Percentiles rank a stretch among this genome's conserved stretches.
phyloP scores from a whole-genome alignment of 2,329 filamentous ascomycete genomes.

The Neonectria punicea region DNA sequence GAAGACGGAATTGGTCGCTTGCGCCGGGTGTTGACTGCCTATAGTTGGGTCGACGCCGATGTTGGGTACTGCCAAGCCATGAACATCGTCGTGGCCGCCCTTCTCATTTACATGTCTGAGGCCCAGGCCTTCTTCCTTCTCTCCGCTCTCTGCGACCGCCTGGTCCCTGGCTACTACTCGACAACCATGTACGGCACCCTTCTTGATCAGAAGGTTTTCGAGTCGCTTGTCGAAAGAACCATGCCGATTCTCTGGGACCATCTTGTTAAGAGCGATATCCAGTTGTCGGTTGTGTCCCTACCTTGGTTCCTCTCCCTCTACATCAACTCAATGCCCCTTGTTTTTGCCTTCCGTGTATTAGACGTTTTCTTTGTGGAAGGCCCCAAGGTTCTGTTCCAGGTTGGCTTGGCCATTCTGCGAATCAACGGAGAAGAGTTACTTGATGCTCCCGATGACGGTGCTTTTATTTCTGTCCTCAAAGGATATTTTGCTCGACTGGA shows the following conservation, averaged over 20 bases:
- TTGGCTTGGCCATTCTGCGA: conserved; percentile 93
- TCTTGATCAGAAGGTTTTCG: conserved; percentile 96
- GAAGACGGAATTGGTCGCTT: conserved; percentile 93
- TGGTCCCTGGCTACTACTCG: conserved; percentile 97
- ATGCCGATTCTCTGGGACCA: conserved; percentile 99
- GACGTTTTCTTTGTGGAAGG: conserved; percentile 99
- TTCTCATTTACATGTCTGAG: conserved; percentile 99
- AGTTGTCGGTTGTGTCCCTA: conserved; percentile 94
- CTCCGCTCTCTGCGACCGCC: conserved; percentile 88
- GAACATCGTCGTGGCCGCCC: conserved; percentile 98
- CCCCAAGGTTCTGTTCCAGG: conserved; percentile 96
- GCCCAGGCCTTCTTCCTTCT: conserved; percentile 94
- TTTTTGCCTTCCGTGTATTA: conserved; percentile 95
- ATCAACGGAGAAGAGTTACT: conserved; percentile 97
- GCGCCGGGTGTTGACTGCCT: conserved; percentile 91
- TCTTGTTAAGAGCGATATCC: conserved; percentile 95
- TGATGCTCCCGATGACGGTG: conserved; percentile 92
- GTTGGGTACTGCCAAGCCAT: conserved; percentile 99
- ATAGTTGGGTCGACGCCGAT: conserved; percentile 96
- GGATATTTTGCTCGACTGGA: conserved; percentile 93
- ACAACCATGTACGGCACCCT: conserved; percentile 99
- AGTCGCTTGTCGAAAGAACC: conserved; percentile 97
- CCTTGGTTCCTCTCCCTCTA: conserved; percentile 99
- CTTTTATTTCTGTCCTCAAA: conserved; percentile 96
- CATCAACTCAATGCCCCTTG: conserved; percentile 99